A percentile compares a stretch with the other conserved stretches of the same genome.
These are phyloP conservation scores for Isoetes engelmannii DNA, from an alignment of 83 land plant species.

Conservation along the genomic window DNA sequence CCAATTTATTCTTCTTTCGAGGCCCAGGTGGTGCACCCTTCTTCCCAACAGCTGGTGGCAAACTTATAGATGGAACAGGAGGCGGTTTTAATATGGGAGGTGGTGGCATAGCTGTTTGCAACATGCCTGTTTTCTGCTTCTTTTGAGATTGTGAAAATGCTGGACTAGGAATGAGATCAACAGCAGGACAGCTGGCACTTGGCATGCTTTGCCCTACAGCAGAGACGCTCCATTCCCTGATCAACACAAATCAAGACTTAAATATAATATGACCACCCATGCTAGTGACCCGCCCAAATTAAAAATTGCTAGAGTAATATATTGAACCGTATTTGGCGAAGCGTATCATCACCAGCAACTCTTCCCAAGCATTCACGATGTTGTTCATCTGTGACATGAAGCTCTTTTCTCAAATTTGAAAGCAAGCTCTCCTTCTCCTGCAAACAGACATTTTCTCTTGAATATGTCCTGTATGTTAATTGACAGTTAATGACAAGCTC, in stretches of 20 bases:
- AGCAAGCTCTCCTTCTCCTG: conserved; percentile 7
- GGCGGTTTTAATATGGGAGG: not conserved
- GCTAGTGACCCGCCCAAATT: no score
- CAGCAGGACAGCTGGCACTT: not conserved
- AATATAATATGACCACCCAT: no score
- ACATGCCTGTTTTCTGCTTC: not conserved
- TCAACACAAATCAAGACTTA: no score
- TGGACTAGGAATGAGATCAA: not conserved
- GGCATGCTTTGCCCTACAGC: no score
- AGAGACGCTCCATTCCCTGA: no score
- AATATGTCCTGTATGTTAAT: no score
- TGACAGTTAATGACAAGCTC: no score
- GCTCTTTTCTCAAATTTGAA: conserved; percentile 9
- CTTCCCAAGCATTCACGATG: conserved; percentile 7
- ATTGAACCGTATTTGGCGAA: not conserved
- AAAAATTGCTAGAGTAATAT: not conserved
- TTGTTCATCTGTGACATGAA: conserved; percentile 15
- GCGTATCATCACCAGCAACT: conserved; percentile 1
- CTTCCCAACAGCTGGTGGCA: not conserved
- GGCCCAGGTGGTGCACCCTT: not conserved
- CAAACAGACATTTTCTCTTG: not conserved
- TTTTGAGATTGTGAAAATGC: not conserved
- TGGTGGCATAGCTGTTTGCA: not conserved
- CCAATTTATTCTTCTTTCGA: not conserved
- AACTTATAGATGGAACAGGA: not conserved